Conservation (phyloP, 768 basidiomycete genomes). For the Lentinula lateritia region DNA sequence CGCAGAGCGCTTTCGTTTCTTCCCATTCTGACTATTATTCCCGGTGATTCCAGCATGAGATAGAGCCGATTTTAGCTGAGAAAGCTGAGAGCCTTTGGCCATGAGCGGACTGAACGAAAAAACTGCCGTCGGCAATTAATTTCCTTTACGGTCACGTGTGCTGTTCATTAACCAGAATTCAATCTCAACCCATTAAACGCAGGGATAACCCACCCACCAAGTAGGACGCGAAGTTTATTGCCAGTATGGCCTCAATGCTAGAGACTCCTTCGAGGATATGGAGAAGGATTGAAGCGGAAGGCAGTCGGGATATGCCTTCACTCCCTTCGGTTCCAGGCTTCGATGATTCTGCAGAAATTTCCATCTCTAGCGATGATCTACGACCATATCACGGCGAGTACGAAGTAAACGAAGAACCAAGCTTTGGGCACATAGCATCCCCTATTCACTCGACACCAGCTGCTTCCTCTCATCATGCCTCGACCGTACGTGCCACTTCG, state of each 20-base stretch:
- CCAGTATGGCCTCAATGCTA: constrained; percentile 43
- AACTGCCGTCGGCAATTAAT: constrained; percentile 10
- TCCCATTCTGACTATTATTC: constrained; percentile 40
- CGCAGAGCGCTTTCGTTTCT: constrained; percentile 64
- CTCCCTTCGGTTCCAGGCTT: constrained; percentile 71
- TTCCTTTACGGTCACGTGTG: not conserved
- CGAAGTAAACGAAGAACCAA: constrained; percentile 29
- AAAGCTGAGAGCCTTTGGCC: constrained; percentile 85
- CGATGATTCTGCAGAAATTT: constrained; percentile 52
- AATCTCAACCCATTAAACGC: no score
- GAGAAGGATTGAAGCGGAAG: constrained; percentile 75
- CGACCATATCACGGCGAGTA: constrained; percentile 14
- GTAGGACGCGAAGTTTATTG: not conserved
- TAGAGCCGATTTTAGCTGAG: constrained; percentile 85
- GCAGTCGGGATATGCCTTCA: constrained; percentile 75
- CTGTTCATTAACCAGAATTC: not conserved
- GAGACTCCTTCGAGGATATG: constrained; percentile 85
- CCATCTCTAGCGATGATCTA: constrained; percentile 11
- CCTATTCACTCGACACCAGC: constrained; percentile 69
- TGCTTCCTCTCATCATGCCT: constrained; percentile 41
- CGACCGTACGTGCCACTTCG: constrained; percentile 40
- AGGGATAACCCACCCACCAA: not conserved
- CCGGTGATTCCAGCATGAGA: constrained; percentile 74
- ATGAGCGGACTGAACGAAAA: constrained; percentile 27
- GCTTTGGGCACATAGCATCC: constrained; percentile 33